A percentile compares a stretch with the other conserved stretches of the same genome.
Conservation (phyloP, 441 rosid genomes). For the Brassica hybrid region DNA sequence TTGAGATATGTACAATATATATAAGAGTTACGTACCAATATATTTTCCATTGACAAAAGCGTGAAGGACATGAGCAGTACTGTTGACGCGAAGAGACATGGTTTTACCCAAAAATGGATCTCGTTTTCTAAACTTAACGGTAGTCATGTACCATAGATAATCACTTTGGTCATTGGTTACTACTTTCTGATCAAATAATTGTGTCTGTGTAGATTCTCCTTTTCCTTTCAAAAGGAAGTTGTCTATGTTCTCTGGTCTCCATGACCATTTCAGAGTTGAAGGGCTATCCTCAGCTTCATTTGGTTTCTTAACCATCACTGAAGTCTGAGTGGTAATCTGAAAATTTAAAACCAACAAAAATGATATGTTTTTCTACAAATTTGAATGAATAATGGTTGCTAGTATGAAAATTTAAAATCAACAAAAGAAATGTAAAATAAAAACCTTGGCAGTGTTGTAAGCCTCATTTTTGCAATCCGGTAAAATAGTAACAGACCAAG, state of each 20-base stretch:
- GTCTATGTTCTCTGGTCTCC: slow-evolving; percentile 64
- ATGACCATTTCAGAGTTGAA: slow-evolving; percentile 54
- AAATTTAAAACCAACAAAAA: not conserved
- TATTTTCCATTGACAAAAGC: slow-evolving; percentile 61
- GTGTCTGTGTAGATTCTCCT: slow-evolving; percentile 40
- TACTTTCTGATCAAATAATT: slow-evolving; percentile 64
- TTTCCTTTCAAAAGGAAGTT: slow-evolving; percentile 44
- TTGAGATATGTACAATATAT: not conserved
- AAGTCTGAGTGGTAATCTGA: slow-evolving; percentile 55
- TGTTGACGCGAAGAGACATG: slow-evolving; percentile 32
- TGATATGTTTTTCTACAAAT: not conserved
- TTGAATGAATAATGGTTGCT: not conserved
- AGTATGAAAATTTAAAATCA: not conserved
- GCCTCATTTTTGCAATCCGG: slow-evolving; percentile 54
- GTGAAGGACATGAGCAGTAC: slow-evolving; percentile 65
- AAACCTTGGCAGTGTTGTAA: slow-evolving; percentile 64
- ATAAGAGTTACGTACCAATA: slow-evolving; percentile 48
- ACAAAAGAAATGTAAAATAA: not conserved
- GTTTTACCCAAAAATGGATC: slow-evolving; percentile 50
- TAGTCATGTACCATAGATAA: slow-evolving; percentile 79
- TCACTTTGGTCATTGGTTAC: slow-evolving; percentile 60
- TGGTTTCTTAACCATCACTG: slow-evolving; percentile 54
- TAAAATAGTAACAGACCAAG: slow-evolving; percentile 68
- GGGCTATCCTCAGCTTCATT: slow-evolving; percentile 54
- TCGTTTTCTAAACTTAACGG: slow-evolving; percentile 40